phyloP scores from a whole-genome alignment of 257 asterid genomes.

The Pogostemon cablin region DNA sequence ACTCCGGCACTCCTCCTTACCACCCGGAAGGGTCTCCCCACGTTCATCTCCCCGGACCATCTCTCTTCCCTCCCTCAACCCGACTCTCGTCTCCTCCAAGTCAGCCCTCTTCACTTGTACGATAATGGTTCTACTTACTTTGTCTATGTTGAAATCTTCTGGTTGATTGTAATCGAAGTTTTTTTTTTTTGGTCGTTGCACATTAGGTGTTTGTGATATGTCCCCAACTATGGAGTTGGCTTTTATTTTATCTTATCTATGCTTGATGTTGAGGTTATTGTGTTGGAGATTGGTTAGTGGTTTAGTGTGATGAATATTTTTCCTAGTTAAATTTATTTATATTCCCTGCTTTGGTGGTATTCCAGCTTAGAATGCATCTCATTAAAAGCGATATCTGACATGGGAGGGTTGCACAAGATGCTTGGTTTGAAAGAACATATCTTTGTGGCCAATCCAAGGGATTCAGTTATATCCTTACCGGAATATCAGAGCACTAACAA shows the following conservation, averaged over 20 bases:
- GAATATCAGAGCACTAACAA: slow-evolving; percentile 62
- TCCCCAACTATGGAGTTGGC: background rate
- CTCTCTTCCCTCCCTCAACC: slow-evolving; percentile 80
- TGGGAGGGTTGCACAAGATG: slow-evolving; percentile 82
- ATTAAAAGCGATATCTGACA: slow-evolving; percentile 54
- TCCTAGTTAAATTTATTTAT: background rate
- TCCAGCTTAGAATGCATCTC: slow-evolving; percentile 78
- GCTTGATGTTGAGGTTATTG: background rate
- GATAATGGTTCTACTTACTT: background rate
- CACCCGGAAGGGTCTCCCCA: slow-evolving; percentile 88
- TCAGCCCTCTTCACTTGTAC: slow-evolving; percentile 88
- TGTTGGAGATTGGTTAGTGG: slow-evolving; percentile 34
- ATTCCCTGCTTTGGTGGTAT: slow-evolving; percentile 16
- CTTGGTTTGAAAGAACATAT: slow-evolving; percentile 65
- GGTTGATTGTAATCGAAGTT: background rate
- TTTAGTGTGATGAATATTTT: background rate
- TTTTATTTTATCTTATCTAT: background rate
- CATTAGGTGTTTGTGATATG: slow-evolving; percentile 37
- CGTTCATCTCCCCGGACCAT: slow-evolving; percentile 86
- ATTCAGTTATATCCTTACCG: slow-evolving; percentile 71
- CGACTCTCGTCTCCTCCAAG: slow-evolving; percentile 71
- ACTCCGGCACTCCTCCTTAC: slow-evolving; percentile 87
- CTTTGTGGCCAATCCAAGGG: slow-evolving; percentile 76
- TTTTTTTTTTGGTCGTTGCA: background rate
- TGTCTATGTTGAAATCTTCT: background rate